Evolutionary conservation across 176 grass and related monocot genomes (phyloP).

Genomic region (Carex pumila): DNA sequence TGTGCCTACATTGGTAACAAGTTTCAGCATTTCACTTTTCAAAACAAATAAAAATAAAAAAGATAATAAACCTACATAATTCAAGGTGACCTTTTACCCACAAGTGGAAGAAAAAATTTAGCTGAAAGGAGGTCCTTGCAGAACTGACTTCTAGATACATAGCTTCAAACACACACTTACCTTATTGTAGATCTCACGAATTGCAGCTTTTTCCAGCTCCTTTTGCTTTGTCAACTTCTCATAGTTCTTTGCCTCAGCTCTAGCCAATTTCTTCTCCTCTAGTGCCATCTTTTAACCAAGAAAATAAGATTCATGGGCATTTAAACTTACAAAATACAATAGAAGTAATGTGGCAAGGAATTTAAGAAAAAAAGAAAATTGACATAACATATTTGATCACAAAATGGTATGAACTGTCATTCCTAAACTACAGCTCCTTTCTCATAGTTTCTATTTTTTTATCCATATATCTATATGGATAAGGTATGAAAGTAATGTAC

Average conservation of each 20-base stretch:
- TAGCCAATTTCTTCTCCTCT: slow-evolving; percentile 57
- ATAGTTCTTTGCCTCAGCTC: slow-evolving; percentile 45
- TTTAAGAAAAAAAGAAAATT: neutral
- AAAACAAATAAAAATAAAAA: slow-evolving; percentile 13
- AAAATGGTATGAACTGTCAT: neutral
- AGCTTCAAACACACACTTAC: slow-evolving; percentile 29
- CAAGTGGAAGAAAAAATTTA: neutral
- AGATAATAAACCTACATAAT: neutral
- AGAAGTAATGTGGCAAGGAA: neutral
- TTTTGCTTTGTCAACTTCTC: slow-evolving; percentile 56
- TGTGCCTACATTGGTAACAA: slow-evolving; percentile 33
- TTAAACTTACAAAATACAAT: neutral
- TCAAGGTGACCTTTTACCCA: neutral
- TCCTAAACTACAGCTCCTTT: neutral
- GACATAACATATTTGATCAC: neutral
- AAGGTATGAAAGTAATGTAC: neutral
- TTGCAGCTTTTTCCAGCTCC: slow-evolving; percentile 53
- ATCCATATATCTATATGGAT: neutral
- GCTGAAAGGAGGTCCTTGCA: neutral
- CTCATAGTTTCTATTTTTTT: neutral
- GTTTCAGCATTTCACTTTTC: neutral
- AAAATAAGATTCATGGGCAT: neutral
- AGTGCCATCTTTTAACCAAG: slow-evolving; percentile 44
- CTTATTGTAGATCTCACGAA: slow-evolving; percentile 62
- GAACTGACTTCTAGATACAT: neutral